These are phyloP conservation scores for Raphanus raphanistrum DNA, from an alignment of 345 rosid genomes.

Conservation along the genomic window DNA sequence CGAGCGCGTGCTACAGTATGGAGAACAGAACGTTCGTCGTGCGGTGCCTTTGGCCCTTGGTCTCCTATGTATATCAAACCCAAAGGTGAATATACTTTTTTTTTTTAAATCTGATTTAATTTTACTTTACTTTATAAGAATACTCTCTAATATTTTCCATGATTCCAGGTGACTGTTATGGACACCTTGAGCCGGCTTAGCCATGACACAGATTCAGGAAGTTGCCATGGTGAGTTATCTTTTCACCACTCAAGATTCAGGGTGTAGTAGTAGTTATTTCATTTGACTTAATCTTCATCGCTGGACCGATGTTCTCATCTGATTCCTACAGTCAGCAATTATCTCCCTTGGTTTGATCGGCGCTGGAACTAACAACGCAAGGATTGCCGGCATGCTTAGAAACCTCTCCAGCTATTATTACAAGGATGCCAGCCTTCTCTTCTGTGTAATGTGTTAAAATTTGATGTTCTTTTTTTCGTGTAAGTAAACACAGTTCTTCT, in stretches of 20 bases:
- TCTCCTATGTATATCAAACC: constrained; percentile 92
- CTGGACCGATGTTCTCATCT: not conserved
- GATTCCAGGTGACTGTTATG: constrained; percentile 82
- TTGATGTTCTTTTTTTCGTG: constrained; percentile 33
- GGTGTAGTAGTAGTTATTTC: not conserved
- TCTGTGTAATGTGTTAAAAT: constrained; percentile 42
- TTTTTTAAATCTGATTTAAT: not conserved
- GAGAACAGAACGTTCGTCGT: constrained; percentile 85
- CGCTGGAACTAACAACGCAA: constrained; percentile 95
- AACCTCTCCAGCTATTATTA: constrained; percentile 94
- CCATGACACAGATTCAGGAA: constrained; percentile 96
- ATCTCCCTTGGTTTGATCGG: constrained; percentile 68
- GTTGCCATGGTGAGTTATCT: constrained; percentile 79
- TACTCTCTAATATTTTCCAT: not conserved
- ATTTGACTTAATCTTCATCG: not conserved
- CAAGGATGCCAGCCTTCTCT: constrained; percentile 84
- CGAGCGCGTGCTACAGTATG: constrained; percentile 88
- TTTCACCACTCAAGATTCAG: not conserved
- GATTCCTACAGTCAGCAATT: not conserved
- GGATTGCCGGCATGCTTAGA: constrained; percentile 96
- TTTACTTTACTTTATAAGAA: not conserved
- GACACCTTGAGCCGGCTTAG: constrained; percentile 96
- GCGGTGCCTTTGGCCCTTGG: constrained; percentile 98
- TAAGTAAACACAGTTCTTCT: not conserved
- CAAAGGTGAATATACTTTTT: constrained; percentile 59